Base-by-base conservation (phyloP, 176 grass and related monocot species). In the Hsuehochloa calcarea region DNA sequence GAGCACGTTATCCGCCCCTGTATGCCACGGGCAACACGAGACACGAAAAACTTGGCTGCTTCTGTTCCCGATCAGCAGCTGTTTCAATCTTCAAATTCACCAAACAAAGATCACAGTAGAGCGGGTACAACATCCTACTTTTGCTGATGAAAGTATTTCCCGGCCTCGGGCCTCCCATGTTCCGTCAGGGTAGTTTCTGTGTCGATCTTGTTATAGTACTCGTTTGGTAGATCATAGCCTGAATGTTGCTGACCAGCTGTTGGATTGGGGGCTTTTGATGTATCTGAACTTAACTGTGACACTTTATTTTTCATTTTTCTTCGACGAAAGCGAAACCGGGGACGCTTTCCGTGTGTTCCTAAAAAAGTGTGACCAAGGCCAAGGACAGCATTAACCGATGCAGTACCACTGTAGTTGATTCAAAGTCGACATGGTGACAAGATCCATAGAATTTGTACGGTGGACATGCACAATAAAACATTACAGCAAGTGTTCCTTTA, bases 331-430 rank as follows among this genome's bases (percentile, higher is more conserved):
- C 12, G 61, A 64, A 64, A 31, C 12, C 61, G 5, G 11, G 61
- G 10, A 31, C 15, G 61, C 61, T 31, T 31, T 29, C 10, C 61
- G 1, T 29, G 26, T 15, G 26, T 31, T 31, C 13, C 5, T 31
- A 15, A 31, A 29, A 64, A 12, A 12, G 31, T 4, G n/a, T 78
- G 9, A 26, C 10, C 40, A 81, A 73, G 71, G 84, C 86, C 46
- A 91, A 81, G 23, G 71, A 80, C 89, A 80, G 82, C 87, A 54
- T 85, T 85, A 19, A 82, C 89, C 37, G 76, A 82, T 44, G 85
- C 69, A 34, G 46, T 59, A 6, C 84, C 80, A 89, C 44, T 47
- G 46, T 19, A 16, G 13, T 25, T 81, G 44, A 75, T 41, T 22
- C 20, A 3, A 16, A 52, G 9, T 55, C 23, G 23, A 20, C n/a